Evolutionary conservation across 176 grass and related monocot species (phyloP).

Genomic region (Dendrocalamus sinicus): DNA sequence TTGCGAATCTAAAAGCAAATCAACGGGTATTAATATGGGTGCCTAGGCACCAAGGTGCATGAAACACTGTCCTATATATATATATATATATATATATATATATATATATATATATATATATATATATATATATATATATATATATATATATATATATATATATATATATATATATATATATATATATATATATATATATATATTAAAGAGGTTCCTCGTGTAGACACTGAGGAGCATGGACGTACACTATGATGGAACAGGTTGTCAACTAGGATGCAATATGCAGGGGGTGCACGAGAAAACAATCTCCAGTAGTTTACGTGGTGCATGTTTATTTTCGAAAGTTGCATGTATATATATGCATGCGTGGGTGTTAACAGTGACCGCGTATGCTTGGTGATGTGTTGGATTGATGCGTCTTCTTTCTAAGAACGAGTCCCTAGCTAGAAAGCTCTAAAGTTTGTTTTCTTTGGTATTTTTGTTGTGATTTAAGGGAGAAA

Average conservation of each 20-base stretch:
- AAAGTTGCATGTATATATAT: background rate
- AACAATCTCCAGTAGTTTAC: background rate
- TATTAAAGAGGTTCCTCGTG: background rate
- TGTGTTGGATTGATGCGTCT: background rate
- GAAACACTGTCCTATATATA: no score
- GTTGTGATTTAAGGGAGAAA: background rate
- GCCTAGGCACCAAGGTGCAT: no score
- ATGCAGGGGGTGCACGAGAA: background rate
- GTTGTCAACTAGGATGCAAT: background rate
- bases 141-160: no score
- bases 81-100: no score
- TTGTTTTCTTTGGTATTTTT: background rate
- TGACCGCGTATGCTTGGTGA: background rate
- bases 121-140: no score
- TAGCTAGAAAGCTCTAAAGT: background rate
- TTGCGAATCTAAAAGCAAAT: no score
- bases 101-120: no score
- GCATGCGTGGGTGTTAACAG: background rate
- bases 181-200: no score
- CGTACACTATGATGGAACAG: background rate
- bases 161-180: no score
- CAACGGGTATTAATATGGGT: no score
- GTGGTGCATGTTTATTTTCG: background rate
- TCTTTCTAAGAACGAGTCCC: background rate
- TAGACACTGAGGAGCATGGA: background rate